phyloP scores from a whole-genome alignment of 306 rosid genomes.

The Prunus campanulata region DNA sequence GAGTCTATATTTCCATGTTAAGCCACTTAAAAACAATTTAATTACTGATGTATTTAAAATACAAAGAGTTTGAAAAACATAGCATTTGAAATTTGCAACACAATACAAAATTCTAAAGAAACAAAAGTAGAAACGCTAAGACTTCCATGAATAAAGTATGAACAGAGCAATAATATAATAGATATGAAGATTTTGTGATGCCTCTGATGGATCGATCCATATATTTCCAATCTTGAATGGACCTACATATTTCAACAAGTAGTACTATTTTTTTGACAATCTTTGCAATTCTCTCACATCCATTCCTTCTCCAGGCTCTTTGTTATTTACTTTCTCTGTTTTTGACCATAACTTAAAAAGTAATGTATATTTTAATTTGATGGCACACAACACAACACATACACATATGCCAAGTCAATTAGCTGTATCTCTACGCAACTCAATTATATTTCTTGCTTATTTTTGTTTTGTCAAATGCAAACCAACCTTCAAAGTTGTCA shows the following conservation, averaged over 20 bases:
- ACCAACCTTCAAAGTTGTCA: too few species aligned
- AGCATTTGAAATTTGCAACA: too few species aligned
- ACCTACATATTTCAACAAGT: not conserved
- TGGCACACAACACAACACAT: slow-evolving; percentile 12
- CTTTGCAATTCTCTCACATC: not conserved
- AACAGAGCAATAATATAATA: not conserved
- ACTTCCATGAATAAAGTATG: too few species aligned
- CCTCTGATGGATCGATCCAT: too few species aligned
- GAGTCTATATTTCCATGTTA: not conserved
- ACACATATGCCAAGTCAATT: not conserved
- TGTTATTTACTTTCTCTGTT: too few species aligned
- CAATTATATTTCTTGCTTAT: not conserved
- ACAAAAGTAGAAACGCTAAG: too few species aligned
- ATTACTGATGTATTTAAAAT: too few species aligned
- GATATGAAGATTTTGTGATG: too few species aligned
- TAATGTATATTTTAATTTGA: not conserved
- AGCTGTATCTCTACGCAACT: slow-evolving; percentile 9
- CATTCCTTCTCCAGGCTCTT: not conserved
- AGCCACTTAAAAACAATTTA: too few species aligned
- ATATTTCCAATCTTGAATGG: not conserved
- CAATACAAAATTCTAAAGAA: too few species aligned
- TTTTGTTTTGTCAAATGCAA: too few species aligned
- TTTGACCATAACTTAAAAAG: not conserved
- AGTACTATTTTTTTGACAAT: not conserved
- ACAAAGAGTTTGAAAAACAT: too few species aligned